Evolutionary conservation across 2,329 filamentous ascomycete genomes (phyloP).

Genomic region (Ascochyta viciae-villosae): DNA sequence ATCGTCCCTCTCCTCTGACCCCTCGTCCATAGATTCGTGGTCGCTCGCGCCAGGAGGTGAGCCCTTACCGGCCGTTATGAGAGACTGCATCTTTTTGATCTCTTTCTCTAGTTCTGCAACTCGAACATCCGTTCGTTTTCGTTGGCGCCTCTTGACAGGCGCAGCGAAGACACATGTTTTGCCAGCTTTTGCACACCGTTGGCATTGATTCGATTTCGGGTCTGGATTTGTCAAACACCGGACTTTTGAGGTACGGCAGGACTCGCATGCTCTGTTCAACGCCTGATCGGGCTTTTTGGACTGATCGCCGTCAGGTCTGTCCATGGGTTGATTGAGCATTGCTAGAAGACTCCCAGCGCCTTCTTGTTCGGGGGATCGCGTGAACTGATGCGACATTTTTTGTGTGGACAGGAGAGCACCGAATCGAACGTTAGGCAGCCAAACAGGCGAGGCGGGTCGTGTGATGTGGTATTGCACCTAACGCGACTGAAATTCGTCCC

Average conservation of each 20-base stretch:
- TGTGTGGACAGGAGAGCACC: too few relatives aligned
- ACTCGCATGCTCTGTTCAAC: constrained; percentile 46
- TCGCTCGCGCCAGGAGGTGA: constrained; percentile 37
- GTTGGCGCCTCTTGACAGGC: constrained; percentile 45
- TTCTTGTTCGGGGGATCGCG: constrained; percentile 13
- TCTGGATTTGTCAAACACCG: constrained; percentile 41
- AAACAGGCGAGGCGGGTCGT: not conserved
- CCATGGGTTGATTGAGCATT: constrained; percentile 22
- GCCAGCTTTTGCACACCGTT: constrained; percentile 46
- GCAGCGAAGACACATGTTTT: constrained; percentile 44
- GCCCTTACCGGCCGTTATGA: constrained; percentile 34
- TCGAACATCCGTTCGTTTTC: constrained; percentile 47
- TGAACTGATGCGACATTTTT: constrained; percentile 21
- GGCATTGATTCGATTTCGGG: constrained; percentile 38
- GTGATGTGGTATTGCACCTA: not conserved
- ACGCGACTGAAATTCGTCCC: constrained; percentile 10
- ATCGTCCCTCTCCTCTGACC: constrained; percentile 27
- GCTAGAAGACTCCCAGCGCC: constrained; percentile 18
- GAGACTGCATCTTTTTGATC: constrained; percentile 44
- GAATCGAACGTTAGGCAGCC: not conserved
- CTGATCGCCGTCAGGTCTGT: constrained; percentile 24
- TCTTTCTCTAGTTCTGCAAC: constrained; percentile 48
- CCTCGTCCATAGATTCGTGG: constrained; percentile 39
- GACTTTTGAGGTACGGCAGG: constrained; percentile 47
- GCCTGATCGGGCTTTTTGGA: constrained; percentile 39